Conservation (phyloP, 2,329 filamentous ascomycete species). For the Fusarium dlaminii region DNA sequence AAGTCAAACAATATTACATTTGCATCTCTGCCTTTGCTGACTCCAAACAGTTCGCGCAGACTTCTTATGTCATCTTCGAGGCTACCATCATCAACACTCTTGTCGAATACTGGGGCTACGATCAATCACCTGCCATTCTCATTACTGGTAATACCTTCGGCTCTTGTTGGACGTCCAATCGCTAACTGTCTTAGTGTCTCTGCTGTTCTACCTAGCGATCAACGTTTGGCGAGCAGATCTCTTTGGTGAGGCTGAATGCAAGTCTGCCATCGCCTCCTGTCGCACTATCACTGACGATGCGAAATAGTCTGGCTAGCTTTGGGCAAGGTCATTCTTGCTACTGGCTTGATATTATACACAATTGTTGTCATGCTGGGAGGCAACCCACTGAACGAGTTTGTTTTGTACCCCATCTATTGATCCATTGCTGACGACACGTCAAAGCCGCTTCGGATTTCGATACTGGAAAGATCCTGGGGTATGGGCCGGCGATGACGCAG, state of each 20-base stretch:
- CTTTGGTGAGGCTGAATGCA: neutral
- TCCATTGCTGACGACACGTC: neutral
- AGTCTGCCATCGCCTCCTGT: neutral
- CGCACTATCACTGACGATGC: neutral
- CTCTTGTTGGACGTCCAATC: neutral
- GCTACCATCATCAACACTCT: neutral
- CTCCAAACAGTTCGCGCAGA: neutral
- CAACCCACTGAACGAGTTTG: conserved; percentile 60
- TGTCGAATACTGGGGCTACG: neutral
- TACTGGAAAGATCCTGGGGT: conserved; percentile 61
- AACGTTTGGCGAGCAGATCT: neutral
- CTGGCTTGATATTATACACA: conserved; percentile 75
- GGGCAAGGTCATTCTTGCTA: conserved; percentile 72
- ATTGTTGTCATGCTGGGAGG: conserved; percentile 81
- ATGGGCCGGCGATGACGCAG: neutral
- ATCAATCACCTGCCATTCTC: neutral
- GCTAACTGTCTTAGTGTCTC: neutral
- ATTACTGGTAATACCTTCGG: neutral
- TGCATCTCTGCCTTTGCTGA: neutral
- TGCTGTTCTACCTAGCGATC: neutral
- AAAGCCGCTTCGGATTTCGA: conserved; percentile 73
- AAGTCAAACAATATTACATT: neutral
- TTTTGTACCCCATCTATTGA: neutral
- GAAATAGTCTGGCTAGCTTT: conserved; percentile 61
- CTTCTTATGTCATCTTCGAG: neutral